Conservation (phyloP, 2,329 filamentous ascomycete genomes). For the Huntiella savannae region DNA sequence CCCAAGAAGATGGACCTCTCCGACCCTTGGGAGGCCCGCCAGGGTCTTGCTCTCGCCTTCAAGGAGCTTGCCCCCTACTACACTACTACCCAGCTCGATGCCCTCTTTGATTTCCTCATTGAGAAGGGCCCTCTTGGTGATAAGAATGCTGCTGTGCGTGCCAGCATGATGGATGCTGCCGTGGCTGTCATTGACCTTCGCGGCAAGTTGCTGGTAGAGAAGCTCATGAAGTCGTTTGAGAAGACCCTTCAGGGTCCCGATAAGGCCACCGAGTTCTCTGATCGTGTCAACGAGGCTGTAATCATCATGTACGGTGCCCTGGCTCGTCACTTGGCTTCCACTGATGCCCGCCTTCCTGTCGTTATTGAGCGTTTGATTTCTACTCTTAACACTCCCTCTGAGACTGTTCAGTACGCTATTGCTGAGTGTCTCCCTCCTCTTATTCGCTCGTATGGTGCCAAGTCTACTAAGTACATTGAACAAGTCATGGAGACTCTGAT, state of each 20-base stretch:
- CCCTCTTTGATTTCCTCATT: slow-evolving; percentile 71
- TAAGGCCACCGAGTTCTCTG: slow-evolving; percentile 60
- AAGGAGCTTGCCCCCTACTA: slow-evolving; percentile 60
- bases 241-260: slow-evolving; percentile 69
- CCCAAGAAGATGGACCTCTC: slow-evolving; percentile 69
- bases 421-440: slow-evolving; percentile 84
- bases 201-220: slow-evolving; percentile 66
- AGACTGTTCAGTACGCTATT: slow-evolving; percentile 91
- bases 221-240: slow-evolving; percentile 84
- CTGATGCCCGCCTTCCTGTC: slow-evolving; percentile 72
- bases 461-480: slow-evolving; percentile 62
- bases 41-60: slow-evolving; percentile 76
- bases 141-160: slow-evolving; percentile 53
- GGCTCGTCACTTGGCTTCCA: slow-evolving; percentile 64
- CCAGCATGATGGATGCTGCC: slow-evolving; percentile 83
- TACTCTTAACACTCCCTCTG: slow-evolving; percentile 83
- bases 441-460: slow-evolving; percentile 56
- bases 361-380: slow-evolving; percentile 73
- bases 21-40: slow-evolving; percentile 80
- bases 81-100: slow-evolving; percentile 47
- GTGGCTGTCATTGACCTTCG: slow-evolving; percentile 63
- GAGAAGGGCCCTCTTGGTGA: slow-evolving; percentile 76
- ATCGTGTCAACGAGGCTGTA: slow-evolving; percentile 89
- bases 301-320: slow-evolving; percentile 94
- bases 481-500: slow-evolving; percentile 68